Conservation (phyloP, 148 eudicot genomes). For the Camellia sinensis region DNA sequence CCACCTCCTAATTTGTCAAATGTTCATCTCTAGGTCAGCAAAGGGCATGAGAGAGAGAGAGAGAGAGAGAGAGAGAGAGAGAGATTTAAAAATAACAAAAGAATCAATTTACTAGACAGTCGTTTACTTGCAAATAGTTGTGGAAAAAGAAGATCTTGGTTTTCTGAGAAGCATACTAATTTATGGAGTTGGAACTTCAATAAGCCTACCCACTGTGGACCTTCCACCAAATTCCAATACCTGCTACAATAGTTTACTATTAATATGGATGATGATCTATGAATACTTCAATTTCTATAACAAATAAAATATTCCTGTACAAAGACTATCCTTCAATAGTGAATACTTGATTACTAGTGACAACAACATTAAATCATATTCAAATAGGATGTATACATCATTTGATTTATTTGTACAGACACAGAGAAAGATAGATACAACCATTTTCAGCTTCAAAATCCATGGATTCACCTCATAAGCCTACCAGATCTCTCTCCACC, state of each 20-base stretch:
- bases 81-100: background rate
- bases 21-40: background rate
- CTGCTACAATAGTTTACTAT: slow-evolving; percentile 11
- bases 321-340: too few relatives aligned
- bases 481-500: slow-evolving; percentile 13
- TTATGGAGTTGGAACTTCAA: too few relatives aligned
- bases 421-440: background rate
- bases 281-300: background rate
- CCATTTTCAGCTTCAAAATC: background rate
- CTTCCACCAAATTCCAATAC: slow-evolving; percentile 1
- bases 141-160: background rate
- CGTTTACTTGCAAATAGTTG: background rate
- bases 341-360: background rate
- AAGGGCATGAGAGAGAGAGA: background rate
- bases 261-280: background rate
- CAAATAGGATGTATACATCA: background rate
- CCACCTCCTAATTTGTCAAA: slow-evolving; percentile 4
- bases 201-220: slow-evolving; percentile 7
- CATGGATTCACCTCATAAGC: slow-evolving; percentile 25
- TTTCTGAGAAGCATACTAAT: background rate
- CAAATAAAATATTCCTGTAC: background rate
- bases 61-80: background rate
- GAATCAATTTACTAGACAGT: background rate
- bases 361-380: background rate
- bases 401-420: background rate